Evolutionary conservation across 2,329 filamentous ascomycete species (phyloP), one percentile per base, ranked within the genome.

Genomic region (Fusarium sp.): DNA sequence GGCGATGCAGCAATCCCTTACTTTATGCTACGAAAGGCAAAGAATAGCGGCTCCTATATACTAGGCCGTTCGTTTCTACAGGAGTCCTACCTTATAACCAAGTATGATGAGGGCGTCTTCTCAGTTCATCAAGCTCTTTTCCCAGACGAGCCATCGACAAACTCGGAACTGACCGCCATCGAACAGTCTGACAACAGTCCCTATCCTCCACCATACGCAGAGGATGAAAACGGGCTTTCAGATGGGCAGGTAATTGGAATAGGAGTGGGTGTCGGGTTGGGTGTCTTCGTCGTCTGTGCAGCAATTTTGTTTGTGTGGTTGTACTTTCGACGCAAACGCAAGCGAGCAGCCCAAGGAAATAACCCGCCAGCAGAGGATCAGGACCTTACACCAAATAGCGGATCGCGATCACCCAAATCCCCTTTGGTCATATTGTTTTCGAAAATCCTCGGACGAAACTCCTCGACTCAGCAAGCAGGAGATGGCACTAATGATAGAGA

Each of bases 51-150:
- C 19, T 85, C 89, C 70, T 87, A 89, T 78, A 87, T 91, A 18
- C 85, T 94, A 39, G 92, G 92, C 12, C 86, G 91, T 38, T 87
- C 88, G 0, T 93, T 94, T 72, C 81, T 94, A 60, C 92, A 94
- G 77, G 91, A 94, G 79, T 87, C 91, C 4, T 90, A 90, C 66
- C 79, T 90, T 10, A 84, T 88, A 37, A 88, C 85, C 31, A 86
- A 85, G 70, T 90, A 89, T 74, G 88, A 90, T 67, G 83, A 83
- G 39, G 82, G 79, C 21, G 78, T 79, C 18, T 90, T 89, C 77
- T 87, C 86, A 3, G 74, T 92, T 29, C 85, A 89, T 60, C 86
- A 90, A 73, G 88, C 89, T 15, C 75, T 76, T 56, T 87, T 89
- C 75, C 85, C 89, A n/a, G 72, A 82, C 51, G 77, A 84, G 18